Evolutionary conservation across 306 rosid species (phyloP), one percentile per base, ranked within the genome.

Genomic region (Cucurbita ficifolia): DNA sequence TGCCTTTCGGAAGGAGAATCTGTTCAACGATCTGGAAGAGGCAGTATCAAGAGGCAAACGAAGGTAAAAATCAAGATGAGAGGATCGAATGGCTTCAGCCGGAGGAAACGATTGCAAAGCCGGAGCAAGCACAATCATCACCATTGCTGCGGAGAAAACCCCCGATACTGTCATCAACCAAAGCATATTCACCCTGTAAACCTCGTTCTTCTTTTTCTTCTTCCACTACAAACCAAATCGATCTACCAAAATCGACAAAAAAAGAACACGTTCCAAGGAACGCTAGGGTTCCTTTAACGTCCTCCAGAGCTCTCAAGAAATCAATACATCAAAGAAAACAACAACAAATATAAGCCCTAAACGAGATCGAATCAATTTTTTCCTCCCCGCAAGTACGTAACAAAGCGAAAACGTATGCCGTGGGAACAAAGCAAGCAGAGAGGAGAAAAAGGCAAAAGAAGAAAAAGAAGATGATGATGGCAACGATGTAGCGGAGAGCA

Each of bases 31-130:
- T 24, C 48, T 76, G 0, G 75, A 17, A 40, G 72, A 57, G 21
- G 70, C 54, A 43, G 59, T 38, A 50, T 79, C 68, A 18, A 74
- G 72, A 4, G 78, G 85, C 1, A 68, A 16, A 8, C 75, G 84
- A 70, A 76, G 81, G 72, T 78, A 76, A 29, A 46, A 60, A 5
- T 73, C 82, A n/a, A 73, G 83, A 10, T 79, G 74, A 3, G 88
- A 81, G 49, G 91, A 87, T 59, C 87, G 82, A 70, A 87, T 87
- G 14, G 91, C 91, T 67, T 84, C 88, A 0, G 91, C 91, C 0
- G 91, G 91, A 22, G 81, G 88, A n/a, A 78, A 81, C 0, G 91
- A 87, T 61, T 84, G 91, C 16, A 87, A 80, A 52, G 91, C 85
- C 9, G 91, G 91, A 52, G 86, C 81, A 63, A 87, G 83, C 36